These are phyloP conservation scores for Filobasidium floriforme DNA, from an alignment of 768 basidiomycete species.

Conservation along the genomic window DNA sequence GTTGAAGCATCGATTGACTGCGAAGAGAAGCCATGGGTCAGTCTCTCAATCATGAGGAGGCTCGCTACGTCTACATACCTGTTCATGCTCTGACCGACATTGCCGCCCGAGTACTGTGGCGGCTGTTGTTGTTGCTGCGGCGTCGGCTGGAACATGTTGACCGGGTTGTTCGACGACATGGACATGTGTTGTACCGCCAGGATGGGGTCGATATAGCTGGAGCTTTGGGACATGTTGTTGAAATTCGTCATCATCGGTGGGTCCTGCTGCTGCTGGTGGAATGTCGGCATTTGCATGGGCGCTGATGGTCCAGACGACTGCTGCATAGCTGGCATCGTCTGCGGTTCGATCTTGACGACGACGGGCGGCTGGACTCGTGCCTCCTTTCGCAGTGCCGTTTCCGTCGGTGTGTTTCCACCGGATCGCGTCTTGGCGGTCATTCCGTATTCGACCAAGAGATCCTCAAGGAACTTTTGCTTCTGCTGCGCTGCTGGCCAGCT, in stretches of 20 bases:
- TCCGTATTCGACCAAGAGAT: slow-evolving; percentile 25
- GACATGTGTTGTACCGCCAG: neutral
- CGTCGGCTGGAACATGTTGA: neutral
- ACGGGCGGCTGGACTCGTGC: neutral
- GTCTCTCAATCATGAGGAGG: neutral
- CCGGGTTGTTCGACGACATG: neutral
- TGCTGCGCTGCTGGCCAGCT: slow-evolving; percentile 31
- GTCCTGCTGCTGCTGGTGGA: neutral
- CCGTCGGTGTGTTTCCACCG: neutral
- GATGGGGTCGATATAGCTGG: neutral
- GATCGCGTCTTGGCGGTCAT: neutral
- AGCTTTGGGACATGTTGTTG: neutral
- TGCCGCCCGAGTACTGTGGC: neutral
- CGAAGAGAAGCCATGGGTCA: neutral
- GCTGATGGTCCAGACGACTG: neutral
- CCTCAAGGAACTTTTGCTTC: slow-evolving; percentile 23
- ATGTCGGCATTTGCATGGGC: neutral
- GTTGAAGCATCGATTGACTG: neutral
- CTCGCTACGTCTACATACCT: too few relatives aligned
- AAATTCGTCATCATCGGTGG: neutral
- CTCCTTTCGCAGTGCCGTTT: neutral
- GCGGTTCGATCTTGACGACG: neutral
- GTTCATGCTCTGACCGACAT: too few relatives aligned
- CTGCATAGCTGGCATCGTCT: neutral
- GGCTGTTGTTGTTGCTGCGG: neutral